A percentile compares a stretch with the other conserved stretches of the same genome.
phyloP scores from a whole-genome alignment of 164 flowering plant species.

The Liriodendron chinense region DNA sequence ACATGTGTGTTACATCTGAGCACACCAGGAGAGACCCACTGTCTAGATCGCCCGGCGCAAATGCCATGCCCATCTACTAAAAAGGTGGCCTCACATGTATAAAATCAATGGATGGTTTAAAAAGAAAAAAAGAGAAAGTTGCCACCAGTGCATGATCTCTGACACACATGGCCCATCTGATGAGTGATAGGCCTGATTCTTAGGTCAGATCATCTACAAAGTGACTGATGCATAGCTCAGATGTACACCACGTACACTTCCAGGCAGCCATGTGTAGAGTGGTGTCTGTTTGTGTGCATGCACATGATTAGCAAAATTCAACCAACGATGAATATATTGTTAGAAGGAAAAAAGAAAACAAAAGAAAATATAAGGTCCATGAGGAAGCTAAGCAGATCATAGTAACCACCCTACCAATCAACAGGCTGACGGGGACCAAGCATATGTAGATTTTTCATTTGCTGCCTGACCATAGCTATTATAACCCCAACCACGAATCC shows the following conservation, averaged over 20 bases:
- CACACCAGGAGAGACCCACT: background rate
- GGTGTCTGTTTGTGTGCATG: background rate
- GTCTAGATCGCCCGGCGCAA: background rate
- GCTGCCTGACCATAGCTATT: conserved; percentile 98
- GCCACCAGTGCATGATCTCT: background rate
- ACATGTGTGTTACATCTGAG: background rate
- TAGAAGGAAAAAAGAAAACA: too few relatives aligned
- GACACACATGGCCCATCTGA: too few relatives aligned
- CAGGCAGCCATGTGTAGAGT: too few relatives aligned
- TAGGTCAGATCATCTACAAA: background rate
- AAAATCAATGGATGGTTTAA: background rate
- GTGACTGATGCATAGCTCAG: too few relatives aligned
- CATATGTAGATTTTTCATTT: conserved; percentile 77
- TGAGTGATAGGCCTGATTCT: background rate
- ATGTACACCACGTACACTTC: too few relatives aligned
- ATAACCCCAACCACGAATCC: conserved; percentile 95
- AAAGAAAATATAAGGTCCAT: background rate
- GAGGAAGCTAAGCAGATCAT: background rate
- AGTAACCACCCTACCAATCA: conserved; percentile 61
- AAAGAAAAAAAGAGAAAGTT: background rate
- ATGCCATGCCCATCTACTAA: background rate
- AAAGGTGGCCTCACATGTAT: background rate
- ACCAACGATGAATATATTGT: background rate
- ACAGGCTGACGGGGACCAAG: conserved; percentile 98
- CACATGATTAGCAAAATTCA: background rate